phyloP scores from a whole-genome alignment of 1,139 yeast genomes.

The Taphrina populina region DNA sequence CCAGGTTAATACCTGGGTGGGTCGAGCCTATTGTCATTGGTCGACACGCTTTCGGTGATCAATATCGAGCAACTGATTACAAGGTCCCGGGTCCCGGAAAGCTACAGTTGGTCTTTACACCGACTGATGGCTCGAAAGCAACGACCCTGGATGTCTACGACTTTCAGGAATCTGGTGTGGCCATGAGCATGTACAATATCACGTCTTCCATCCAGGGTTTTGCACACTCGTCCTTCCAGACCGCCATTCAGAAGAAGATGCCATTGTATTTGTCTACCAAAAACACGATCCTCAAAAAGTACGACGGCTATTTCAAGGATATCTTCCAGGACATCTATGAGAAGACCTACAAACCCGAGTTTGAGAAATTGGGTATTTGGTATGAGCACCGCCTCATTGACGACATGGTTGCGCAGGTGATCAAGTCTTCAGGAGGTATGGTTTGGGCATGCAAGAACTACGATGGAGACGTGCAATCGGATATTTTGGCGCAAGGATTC shows the following conservation, averaged over 20 bases:
- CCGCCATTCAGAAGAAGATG: slow-evolving; percentile 74
- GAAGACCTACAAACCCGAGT: slow-evolving; percentile 61
- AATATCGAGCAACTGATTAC: slow-evolving; percentile 86
- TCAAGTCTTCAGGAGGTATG: slow-evolving; percentile 91
- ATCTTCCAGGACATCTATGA: slow-evolving; percentile 82
- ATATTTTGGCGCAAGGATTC: slow-evolving; percentile 95
- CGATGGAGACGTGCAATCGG: slow-evolving; percentile 97
- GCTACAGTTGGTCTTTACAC: slow-evolving; percentile 74
- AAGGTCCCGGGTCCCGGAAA: slow-evolving; percentile 78
- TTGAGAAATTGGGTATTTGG: slow-evolving; percentile 80
- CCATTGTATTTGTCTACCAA: slow-evolving; percentile 86
- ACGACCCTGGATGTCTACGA: slow-evolving; percentile 65
- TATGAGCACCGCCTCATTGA: slow-evolving; percentile 95
- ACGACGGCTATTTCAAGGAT: slow-evolving; percentile 94
- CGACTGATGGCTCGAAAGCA: slow-evolving; percentile 61
- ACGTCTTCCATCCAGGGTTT: slow-evolving; percentile 85
- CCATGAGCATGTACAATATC: slow-evolving; percentile 91
- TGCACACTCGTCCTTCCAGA: slow-evolving; percentile 86
- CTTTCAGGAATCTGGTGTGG: slow-evolving; percentile 78
- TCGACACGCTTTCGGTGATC: slow-evolving; percentile 96
- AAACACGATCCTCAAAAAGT: slow-evolving; percentile 87
- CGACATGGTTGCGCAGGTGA: slow-evolving; percentile 98
- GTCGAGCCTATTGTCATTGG: slow-evolving; percentile 93
- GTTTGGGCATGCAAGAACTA: slow-evolving; percentile 94
- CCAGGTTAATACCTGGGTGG: slow-evolving; percentile 90